These are phyloP conservation scores for Lachnellula occidentalis DNA, from an alignment of 2,329 filamentous ascomycete species.

Conservation along the genomic window DNA sequence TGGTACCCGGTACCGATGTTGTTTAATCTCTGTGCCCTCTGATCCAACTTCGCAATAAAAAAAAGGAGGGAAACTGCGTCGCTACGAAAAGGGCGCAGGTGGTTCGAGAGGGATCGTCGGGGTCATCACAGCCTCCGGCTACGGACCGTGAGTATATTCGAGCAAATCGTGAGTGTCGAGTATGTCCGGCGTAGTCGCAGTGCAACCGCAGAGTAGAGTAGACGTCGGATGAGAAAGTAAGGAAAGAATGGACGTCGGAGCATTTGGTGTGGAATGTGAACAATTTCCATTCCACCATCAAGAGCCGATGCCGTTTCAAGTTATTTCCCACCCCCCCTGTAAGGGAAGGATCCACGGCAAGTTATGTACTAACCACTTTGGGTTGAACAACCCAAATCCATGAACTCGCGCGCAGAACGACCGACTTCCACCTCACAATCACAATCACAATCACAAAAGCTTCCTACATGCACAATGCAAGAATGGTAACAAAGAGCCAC, in stretches of 20 bases:
- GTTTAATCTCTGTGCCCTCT: neutral
- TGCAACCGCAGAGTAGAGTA: neutral
- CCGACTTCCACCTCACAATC: too few relatives aligned
- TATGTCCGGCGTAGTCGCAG: conserved; percentile 22
- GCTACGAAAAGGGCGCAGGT: conserved; percentile 10
- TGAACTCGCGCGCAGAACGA: too few relatives aligned
- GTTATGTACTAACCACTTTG: neutral
- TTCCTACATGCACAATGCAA: neutral
- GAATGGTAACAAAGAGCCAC: neutral
- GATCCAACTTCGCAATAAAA: conserved; percentile 5
- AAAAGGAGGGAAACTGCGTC: conserved; percentile 11
- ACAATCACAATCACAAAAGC: neutral
- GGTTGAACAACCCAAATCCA: too few relatives aligned
- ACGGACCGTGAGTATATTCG: neutral
- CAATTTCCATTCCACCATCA: neutral
- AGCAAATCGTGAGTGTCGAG: conserved; percentile 7
- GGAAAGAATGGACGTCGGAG: neutral
- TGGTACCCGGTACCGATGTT: neutral
- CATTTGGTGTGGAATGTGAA: neutral
- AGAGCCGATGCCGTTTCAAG: neutral
- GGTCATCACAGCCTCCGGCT: neutral
- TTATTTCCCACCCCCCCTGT: neutral
- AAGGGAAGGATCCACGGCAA: neutral
- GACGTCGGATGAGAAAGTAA: conserved; percentile 2
- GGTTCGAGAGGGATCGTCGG: conserved; percentile 2